Evolutionary conservation across 2,329 filamentous ascomycete genomes (phyloP).

Genomic region (Aspergillus jensenii): DNA sequence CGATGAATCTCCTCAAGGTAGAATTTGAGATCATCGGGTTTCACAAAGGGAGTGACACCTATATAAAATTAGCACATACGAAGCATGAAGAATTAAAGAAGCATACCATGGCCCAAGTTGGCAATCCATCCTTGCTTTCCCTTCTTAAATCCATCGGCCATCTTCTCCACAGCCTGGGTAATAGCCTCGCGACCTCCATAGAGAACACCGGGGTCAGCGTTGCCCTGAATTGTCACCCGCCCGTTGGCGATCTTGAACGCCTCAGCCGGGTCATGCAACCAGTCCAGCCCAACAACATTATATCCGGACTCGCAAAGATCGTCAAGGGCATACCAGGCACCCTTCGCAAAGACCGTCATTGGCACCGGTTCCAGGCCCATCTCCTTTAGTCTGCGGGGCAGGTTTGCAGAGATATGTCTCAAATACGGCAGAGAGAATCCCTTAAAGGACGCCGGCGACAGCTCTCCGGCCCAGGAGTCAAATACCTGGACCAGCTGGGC

Average conservation of each 20-base stretch:
- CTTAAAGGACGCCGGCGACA: conserved; percentile 80
- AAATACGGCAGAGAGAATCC: conserved; percentile 85
- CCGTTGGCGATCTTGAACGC: conserved; percentile 77
- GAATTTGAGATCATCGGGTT: conserved; percentile 89
- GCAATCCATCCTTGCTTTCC: conserved; percentile 94
- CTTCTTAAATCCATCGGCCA: conserved; percentile 81
- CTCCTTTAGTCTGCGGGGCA: conserved; percentile 72
- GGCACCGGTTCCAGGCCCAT: conserved; percentile 78
- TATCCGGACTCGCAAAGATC: conserved; percentile 85
- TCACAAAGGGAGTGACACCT: conserved; percentile 93
- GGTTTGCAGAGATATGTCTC: conserved; percentile 74
- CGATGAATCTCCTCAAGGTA: conserved; percentile 92
- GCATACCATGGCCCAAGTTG: conserved; percentile 88
- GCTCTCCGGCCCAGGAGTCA: conserved; percentile 95
- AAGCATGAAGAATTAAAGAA: background rate
- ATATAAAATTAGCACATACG: conserved; percentile 20
- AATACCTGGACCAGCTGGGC: conserved; percentile 97
- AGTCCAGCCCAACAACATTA: conserved; percentile 91
- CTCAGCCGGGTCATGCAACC: conserved; percentile 85
- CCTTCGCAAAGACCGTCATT: conserved; percentile 98
- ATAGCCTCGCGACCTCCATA: conserved; percentile 84
- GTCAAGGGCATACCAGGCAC: conserved; percentile 92
- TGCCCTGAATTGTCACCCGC: conserved; percentile 84
- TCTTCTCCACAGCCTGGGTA: conserved; percentile 75
- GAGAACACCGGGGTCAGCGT: conserved; percentile 89